Evolutionary conservation across 495 filamentous ascomycete genomes (phyloP), one percentile per base, ranked within the genome.

Genomic region (Podospora sp.): DNA sequence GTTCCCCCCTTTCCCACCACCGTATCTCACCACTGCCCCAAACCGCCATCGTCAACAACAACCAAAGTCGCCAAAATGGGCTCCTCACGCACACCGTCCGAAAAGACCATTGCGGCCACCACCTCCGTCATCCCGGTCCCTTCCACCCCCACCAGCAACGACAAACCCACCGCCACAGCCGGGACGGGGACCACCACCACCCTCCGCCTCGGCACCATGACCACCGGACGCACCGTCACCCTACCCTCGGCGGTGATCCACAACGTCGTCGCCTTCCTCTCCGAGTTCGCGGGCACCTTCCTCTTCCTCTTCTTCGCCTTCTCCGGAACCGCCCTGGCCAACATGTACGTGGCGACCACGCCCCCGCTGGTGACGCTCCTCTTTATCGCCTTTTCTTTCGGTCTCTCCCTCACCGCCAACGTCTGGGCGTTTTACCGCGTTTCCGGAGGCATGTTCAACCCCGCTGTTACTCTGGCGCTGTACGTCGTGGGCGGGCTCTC

Each of bases 381-480:
- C 24, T 96, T 89, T 75, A 89, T 93, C 57, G 76, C 89, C 1
- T 75, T 93, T 12, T 80, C 80, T n/a, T 95, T 95, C 69, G 92
- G 91, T 1, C 86, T 93, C 72, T 87, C 89, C 11, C 81, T 96
- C 61, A 86, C 86, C 14, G 90, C 91, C 73, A 95, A 94, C 71
- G 91, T 90, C 3, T 96, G 90, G 91, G 85, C 91, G 0, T 96
- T 94, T 80, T 95, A 90, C 78, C 86, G 91, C 12, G 86, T 94
- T 35, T 88, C 84, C 5, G 92, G 92, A 8, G 92, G 91, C 18
- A 76, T 93, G 9, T 96, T 95, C 77, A 94, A 96, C 71, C 92
- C 93, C 0, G 90, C 88, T 33, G 89, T 87, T 5, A 87, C 87
- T 3, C 70, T 90, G 9, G 86, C 80, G 0, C 75, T 89, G 68